Percentiles rank a stretch among this genome's conserved stretches.
phyloP scores from a whole-genome alignment of 1,139 yeast species.

The Insectozyma bohioensis region DNA sequence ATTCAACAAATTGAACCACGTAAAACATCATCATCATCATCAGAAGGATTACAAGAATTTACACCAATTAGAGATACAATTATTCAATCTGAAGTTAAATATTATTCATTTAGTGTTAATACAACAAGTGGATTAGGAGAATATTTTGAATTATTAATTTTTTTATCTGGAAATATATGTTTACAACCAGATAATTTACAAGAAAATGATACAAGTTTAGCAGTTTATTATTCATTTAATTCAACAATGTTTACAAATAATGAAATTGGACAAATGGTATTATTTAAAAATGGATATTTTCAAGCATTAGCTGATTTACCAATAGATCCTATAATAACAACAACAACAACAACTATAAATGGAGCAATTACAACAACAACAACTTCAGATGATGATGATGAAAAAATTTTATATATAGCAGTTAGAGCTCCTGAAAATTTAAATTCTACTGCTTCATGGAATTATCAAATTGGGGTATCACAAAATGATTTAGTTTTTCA shows the following conservation, averaged over 20 bases:
- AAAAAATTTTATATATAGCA: constrained; percentile 43
- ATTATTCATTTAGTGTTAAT: constrained; percentile 47
- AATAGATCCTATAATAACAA: constrained; percentile 3
- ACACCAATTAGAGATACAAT: constrained; percentile 43
- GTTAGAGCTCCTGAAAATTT: constrained; percentile 47
- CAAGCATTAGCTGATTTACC: constrained; percentile 49
- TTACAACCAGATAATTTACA: constrained; percentile 38
- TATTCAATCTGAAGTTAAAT: constrained; percentile 38
- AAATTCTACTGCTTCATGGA: constrained; percentile 44
- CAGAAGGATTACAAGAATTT: constrained; percentile 41
- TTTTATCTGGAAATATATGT: constrained; percentile 62
- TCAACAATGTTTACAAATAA: constrained; percentile 34
- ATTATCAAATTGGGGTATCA: constrained; percentile 69
- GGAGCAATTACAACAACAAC: constrained; percentile 1
- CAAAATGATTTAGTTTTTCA: constrained; percentile 65
- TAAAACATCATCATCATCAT: constrained; percentile 8
- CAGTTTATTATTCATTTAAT: constrained; percentile 53
- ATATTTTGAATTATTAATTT: constrained; percentile 53
- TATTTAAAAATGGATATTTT: constrained; percentile 50
- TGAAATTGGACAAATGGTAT: constrained; percentile 30
- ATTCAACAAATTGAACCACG: constrained; percentile 4
- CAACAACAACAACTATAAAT: neutral
- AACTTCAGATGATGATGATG: constrained; percentile 11
- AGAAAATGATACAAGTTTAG: constrained; percentile 36
- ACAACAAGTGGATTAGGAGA: constrained; percentile 47